Evolutionary conservation across 306 rosid genomes (phyloP), one percentile per base, ranked within the genome.

Genomic region (Astragalus glycyphyllos): DNA sequence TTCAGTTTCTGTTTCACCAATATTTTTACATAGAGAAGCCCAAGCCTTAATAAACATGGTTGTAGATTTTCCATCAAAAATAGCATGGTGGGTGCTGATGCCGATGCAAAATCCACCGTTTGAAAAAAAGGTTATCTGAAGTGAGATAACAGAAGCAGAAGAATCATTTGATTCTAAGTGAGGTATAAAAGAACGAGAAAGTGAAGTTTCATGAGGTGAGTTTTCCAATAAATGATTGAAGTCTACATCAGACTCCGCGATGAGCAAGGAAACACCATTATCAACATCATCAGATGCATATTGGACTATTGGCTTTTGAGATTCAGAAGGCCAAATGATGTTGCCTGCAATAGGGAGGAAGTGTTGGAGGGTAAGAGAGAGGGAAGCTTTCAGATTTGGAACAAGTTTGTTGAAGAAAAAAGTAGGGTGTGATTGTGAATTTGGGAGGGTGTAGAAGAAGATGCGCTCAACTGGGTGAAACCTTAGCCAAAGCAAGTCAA

Each of bases 101-200:
- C 90, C 96, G 3, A 86, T 77, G 17, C 69, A 35, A 47, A 89
- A 83, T 0, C 92, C 92, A 10, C 31, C 41, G 41, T 73, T 64
- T 5, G 84, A 84, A 16, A 89, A 86, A 7, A 77, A 62, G 5
- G 96, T 85, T 16, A 89, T 51, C 31, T 86, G 91, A 26, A 89
- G 46, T 3, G 92, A 54, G 26, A 86, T 0, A 13, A 57, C 73
- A 12, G 86, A 41, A 5, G 89, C 79, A 5, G 0, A 3, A 8
- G 78, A 50, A 8, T 75, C 73, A 0, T 82, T 16, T 3, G 69
- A 51, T 2, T 40, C 70, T 56, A 89, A 66, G 9, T 67, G 65
- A 15, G 96, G 90, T n/a, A 84, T 51, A 0, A 89, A 75, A 35
- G 77, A 63, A 15, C 77, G 86, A 62, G 67, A 71, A 0, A 40